These are phyloP conservation scores for Colletotrichum abscissum DNA, from an alignment of 2,329 filamentous ascomycete genomes.

Conservation along the genomic window DNA sequence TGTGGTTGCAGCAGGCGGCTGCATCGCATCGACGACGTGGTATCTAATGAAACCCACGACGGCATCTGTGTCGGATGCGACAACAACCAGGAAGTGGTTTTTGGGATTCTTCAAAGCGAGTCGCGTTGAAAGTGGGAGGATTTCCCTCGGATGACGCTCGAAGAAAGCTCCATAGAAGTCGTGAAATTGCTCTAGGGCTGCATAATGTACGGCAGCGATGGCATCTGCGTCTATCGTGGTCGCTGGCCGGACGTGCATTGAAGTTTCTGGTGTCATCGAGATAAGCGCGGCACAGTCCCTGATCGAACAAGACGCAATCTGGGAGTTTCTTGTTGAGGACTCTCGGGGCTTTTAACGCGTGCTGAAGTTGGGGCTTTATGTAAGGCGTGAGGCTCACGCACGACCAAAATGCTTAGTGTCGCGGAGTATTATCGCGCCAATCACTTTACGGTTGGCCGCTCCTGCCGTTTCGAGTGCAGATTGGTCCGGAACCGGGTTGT, in stretches of 20 bases:
- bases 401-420: too few species aligned
- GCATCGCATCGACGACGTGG: conserved; percentile 22
- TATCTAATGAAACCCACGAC: conserved; percentile 35
- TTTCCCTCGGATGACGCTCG: conserved; percentile 26
- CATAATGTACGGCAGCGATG: conserved; percentile 36
- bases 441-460: not conserved
- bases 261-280: not conserved
- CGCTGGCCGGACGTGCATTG: conserved; percentile 13
- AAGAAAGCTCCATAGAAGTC: conserved; percentile 39
- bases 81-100: conserved; percentile 31
- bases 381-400: not conserved
- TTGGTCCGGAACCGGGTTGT: not conserved
- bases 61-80: not conserved
- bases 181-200: conserved; percentile 35
- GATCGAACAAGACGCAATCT: not conserved
- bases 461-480: not conserved
- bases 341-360: not conserved
- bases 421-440: not conserved
- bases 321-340: not conserved
- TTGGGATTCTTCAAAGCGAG: conserved; percentile 6
- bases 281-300: not conserved
- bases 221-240: conserved; percentile 26
- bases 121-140: conserved; percentile 19
- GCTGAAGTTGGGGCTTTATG: not conserved
- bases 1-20: not conserved